phyloP scores from a whole-genome alignment of 768 basidiomycete genomes.

The Tricholoma flavovirens region DNA sequence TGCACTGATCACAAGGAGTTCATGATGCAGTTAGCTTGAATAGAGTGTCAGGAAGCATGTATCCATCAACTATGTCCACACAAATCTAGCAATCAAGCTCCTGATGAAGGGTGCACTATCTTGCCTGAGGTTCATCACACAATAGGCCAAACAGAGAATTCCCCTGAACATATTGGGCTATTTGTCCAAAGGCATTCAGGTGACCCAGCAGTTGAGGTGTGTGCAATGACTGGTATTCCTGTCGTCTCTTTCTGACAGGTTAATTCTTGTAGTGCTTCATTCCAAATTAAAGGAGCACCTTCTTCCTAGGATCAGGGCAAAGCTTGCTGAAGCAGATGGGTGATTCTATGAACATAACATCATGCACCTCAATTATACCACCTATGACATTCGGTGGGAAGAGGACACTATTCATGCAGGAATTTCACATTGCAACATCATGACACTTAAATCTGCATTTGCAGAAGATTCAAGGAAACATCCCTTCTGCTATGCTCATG shows the following conservation, averaged over 20 bases:
- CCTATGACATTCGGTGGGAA: neutral
- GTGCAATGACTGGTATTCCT: neutral
- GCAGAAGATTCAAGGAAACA: neutral
- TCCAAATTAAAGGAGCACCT: neutral
- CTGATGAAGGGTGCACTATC: neutral
- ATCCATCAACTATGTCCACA: neutral
- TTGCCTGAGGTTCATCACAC: neutral
- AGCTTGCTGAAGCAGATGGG: neutral
- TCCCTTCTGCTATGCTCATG: neutral
- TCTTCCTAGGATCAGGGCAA: neutral
- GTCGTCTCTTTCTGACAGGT: neutral
- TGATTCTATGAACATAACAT: neutral
- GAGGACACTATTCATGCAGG: neutral
- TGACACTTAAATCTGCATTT: neutral
- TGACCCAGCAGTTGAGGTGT: constrained; percentile 1
- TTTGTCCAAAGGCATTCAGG: neutral
- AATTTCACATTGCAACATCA: neutral
- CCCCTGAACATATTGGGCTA: neutral
- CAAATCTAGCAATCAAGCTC: neutral
- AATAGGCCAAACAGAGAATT: neutral
- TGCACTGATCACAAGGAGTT: constrained; percentile 8
- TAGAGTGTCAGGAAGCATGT: constrained; percentile 8
- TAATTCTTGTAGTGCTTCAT: neutral
- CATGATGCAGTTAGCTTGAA: constrained; percentile 7
- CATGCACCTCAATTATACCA: neutral